Base-by-base conservation (phyloP, 2,329 filamentous ascomycete genomes). In the Ceratocystis ficicola region DNA sequence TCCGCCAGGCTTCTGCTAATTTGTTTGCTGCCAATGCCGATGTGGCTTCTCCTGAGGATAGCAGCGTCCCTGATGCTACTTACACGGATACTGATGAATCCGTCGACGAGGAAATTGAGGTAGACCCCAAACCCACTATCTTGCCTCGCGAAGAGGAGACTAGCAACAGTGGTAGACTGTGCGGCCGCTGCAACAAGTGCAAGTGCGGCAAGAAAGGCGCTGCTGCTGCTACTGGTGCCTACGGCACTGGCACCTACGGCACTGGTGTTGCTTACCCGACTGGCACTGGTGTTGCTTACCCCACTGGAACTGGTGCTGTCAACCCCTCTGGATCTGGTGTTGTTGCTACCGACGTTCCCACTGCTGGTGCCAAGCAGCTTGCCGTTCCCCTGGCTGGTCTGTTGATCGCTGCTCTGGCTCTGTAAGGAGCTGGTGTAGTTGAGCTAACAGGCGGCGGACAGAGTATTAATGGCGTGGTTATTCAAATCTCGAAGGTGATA, bases 341-440 rank as follows among this genome's bases (percentile, higher is more conserved):
- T 5, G 25, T 28, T 32, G 25, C 55, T 36, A 32, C 30, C 25
- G 55, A 32, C 32, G 10, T 36, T 15, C 28, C 55, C 8, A 32
- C 25, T 5, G 15, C 28, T 7, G 55, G 55, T 59, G 55, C 55
- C n/a, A 59, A 59, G 55, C 55, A 59, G 55, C 30, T 59, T 17
- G 55, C 28, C 12, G 30, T 25, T 59, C 30, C 55, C 55, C 28
- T 59, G 55, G 55, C 55, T n/a, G 55, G 28, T 36, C 55, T 59
- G 3, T 4, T 59, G 55, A 36, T 59, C 3, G 55, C 25, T 25
- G 55, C 30, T 20, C 55, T 59, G 25, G 55, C 55, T 32, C 55
- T 59, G 25, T 59, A 32, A 59, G 36, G 55, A 36, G 28, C 7
- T 36, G 36, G 36, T 36, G 15, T 28, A 12, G 20, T 10, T 25